These are phyloP conservation scores for Globisporangium cylindrosporum DNA, from an alignment of 352 stramenopile genomes.

Conservation along the genomic window DNA sequence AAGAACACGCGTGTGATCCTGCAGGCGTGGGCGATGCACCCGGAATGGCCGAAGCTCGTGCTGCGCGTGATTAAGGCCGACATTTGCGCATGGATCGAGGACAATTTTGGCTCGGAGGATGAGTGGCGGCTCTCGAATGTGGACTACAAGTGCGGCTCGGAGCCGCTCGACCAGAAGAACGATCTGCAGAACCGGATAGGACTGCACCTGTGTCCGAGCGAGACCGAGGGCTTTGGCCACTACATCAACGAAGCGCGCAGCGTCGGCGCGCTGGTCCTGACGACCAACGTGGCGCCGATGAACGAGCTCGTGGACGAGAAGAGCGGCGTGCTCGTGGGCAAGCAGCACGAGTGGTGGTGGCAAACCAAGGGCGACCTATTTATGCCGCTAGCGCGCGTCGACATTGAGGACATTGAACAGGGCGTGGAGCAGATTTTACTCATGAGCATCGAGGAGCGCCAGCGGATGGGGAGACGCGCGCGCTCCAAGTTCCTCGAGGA, in stretches of 20 bases:
- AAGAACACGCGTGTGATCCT: conserved; percentile 80
- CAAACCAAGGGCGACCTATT: conserved; percentile 83
- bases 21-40: conserved; percentile 60
- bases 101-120: conserved; percentile 40
- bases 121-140: conserved; percentile 65
- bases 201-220: conserved; percentile 71
- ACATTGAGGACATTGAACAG: conserved; percentile 59
- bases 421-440: conserved; percentile 68
- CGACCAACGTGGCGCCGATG: conserved; percentile 78
- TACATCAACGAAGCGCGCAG: conserved; percentile 86
- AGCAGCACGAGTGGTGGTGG: conserved; percentile 67
- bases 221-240: conserved; percentile 80
- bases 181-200: conserved; percentile 74
- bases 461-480: conserved; percentile 66
- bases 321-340: conserved; percentile 67
- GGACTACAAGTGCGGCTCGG: conserved; percentile 68
- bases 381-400: conserved; percentile 69
- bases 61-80: conserved; percentile 65
- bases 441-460: conserved; percentile 68
- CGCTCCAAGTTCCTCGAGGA: conserved; percentile 74
- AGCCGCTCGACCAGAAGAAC: conserved; percentile 52
- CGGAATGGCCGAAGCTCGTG: conserved; percentile 70
- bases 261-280: conserved; percentile 67
- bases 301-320: conserved; percentile 79
- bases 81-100: conserved; percentile 66